A percentile compares a stretch with the other conserved stretches of the same genome.
Conservation (phyloP, 441 rosid genomes). For the Pelargonium australe region DNA sequence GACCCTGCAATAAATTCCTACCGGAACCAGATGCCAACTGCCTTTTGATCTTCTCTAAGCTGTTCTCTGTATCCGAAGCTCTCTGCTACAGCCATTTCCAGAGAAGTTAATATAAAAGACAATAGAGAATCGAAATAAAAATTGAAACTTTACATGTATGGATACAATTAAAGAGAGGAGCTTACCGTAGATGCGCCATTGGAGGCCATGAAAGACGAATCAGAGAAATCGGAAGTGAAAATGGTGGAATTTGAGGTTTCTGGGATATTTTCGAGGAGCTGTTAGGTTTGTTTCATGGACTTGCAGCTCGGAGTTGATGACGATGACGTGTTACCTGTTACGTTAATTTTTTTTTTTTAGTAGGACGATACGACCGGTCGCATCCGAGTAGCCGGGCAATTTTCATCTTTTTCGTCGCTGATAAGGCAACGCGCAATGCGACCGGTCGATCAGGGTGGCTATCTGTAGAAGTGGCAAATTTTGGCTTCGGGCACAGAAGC, state of each 20-base stretch:
- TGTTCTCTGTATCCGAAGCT: constrained; percentile 51
- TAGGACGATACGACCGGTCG: too few species aligned
- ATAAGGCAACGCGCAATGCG: too few species aligned
- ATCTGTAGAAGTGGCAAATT: too few species aligned
- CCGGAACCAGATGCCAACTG: constrained; percentile 92
- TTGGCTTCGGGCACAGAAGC: too few species aligned
- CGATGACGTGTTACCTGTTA: too few species aligned
- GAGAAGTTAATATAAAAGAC: neutral
- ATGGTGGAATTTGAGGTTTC: neutral
- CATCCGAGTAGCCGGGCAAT: too few species aligned
- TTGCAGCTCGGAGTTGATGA: neutral
- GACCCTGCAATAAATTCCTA: constrained; percentile 79
- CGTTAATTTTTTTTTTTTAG: too few species aligned
- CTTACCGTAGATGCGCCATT: constrained; percentile 3
- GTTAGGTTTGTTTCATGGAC: constrained; percentile 4
- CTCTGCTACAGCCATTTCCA: constrained; percentile 33
- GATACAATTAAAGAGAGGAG: neutral
- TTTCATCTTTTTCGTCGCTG: too few species aligned
- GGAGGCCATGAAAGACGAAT: neutral
- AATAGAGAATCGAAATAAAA: constrained; percentile 9
- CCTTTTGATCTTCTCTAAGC: constrained; percentile 93
- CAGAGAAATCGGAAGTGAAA: constrained; percentile 1
- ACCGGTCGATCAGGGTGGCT: too few species aligned
- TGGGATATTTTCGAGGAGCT: neutral
- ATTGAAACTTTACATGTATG: neutral